These are phyloP conservation scores for Marsdenia floribunda DNA, from an alignment of 257 asterid species.

Conservation along the genomic window DNA sequence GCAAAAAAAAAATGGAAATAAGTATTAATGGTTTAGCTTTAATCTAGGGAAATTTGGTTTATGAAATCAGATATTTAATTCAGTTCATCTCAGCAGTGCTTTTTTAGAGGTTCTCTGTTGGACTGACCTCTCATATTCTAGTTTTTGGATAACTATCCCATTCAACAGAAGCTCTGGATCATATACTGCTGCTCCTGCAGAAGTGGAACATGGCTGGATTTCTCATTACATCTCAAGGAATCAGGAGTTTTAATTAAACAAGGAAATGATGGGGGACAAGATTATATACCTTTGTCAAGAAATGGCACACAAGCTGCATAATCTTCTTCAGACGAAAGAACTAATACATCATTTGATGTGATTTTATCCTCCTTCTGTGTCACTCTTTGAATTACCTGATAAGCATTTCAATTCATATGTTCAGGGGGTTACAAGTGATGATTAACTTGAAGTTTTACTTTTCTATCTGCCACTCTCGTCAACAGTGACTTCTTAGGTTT, in stretches of 20 bases:
- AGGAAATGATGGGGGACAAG: slow-evolving; percentile 3
- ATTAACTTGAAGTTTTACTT: not conserved
- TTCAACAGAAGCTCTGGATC: slow-evolving; percentile 72
- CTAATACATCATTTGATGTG: slow-evolving; percentile 37
- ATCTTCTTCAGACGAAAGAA: slow-evolving; percentile 65
- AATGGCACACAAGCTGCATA: slow-evolving; percentile 44
- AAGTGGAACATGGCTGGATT: slow-evolving; percentile 12
- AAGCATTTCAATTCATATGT: slow-evolving; percentile 10
- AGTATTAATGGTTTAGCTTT: too few relatives aligned
- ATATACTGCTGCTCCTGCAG: slow-evolving; percentile 60
- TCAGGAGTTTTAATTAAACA: slow-evolving; percentile 2
- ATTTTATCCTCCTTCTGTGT: slow-evolving; percentile 15
- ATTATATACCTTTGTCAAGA: slow-evolving; percentile 54
- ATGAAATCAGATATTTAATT: not conserved
- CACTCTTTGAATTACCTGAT: slow-evolving; percentile 41
- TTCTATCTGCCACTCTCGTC: not conserved
- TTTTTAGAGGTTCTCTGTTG: not conserved
- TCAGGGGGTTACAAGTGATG: not conserved
- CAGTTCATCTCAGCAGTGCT: not conserved
- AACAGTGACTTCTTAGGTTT: not conserved
- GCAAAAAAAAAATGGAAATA: not conserved
- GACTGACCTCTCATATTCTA: slow-evolving; percentile 60
- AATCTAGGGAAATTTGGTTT: not conserved
- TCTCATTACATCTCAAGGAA: slow-evolving; percentile 18
- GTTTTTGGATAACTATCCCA: slow-evolving; percentile 64